Evolutionary conservation across 192 early-diverging fungal genomes (phyloP).

Genomic region (Backusella morwellensis): DNA sequence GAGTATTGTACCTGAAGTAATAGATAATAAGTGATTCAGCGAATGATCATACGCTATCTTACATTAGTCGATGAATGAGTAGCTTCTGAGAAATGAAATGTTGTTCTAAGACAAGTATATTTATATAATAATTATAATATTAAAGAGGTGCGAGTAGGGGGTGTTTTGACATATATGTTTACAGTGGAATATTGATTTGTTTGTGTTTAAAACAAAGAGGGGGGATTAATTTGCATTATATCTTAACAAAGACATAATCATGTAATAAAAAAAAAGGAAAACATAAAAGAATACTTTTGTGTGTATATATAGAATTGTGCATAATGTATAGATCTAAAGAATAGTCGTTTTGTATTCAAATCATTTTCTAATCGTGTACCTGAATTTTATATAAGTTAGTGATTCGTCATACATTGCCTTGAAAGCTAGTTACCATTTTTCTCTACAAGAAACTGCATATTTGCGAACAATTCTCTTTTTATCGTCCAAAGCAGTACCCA

Average conservation of each 20-base stretch:
- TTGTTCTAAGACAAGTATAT: neutral
- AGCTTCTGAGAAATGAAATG: neutral
- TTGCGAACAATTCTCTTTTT: constrained; percentile 81
- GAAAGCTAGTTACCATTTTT: constrained; percentile 67
- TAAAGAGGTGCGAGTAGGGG: neutral
- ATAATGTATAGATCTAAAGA: neutral
- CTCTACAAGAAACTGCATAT: constrained; percentile 83
- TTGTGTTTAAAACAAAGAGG: neutral
- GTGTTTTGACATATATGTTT: neutral
- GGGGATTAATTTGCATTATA: neutral
- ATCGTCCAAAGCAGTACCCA: constrained; percentile 80
- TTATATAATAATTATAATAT: neutral
- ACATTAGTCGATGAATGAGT: no score
- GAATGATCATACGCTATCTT: no score
- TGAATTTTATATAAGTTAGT: neutral
- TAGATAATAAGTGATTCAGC: no score
- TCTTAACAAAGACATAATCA: neutral
- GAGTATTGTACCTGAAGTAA: no score
- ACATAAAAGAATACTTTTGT: neutral
- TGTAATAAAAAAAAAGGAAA: no score
- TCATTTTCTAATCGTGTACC: constrained; percentile 7
- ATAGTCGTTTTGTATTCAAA: neutral
- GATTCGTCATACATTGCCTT: neutral
- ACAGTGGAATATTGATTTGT: neutral
- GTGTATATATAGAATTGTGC: neutral